Evolutionary conservation across 805 yeast species (phyloP).

Genomic region (Yamadazyma sp.): DNA sequence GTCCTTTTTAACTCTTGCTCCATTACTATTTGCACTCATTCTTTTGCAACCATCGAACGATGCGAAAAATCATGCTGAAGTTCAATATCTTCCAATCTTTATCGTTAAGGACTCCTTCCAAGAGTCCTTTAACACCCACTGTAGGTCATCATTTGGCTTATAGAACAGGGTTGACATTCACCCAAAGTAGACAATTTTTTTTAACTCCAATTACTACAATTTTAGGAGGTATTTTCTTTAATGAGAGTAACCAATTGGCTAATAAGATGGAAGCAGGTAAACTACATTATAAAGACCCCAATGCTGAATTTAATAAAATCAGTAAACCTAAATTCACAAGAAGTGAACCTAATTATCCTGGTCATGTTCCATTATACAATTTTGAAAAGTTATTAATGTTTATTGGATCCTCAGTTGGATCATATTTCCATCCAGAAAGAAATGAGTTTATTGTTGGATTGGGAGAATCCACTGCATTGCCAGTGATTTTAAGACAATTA

Average conservation of each 20-base stretch:
- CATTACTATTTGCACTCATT: too few species aligned
- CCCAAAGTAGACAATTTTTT: not conserved
- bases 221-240: constrained; percentile 25
- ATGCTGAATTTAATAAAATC: constrained; percentile 27
- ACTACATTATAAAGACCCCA: constrained; percentile 36
- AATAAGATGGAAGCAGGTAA: constrained; percentile 55
- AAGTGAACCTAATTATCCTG: constrained; percentile 54
- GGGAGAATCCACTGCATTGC: constrained; percentile 88
- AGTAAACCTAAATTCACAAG: constrained; percentile 33
- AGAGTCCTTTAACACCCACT: too few species aligned
- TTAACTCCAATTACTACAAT: constrained; percentile 1
- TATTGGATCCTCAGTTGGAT: constrained; percentile 71
- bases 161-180: too few species aligned
- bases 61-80: constrained; percentile 1
- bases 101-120: too few species aligned
- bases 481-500: constrained; percentile 58
- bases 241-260: constrained; percentile 52
- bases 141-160: too few species aligned
- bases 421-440: constrained; percentile 71
- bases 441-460: constrained; percentile 74
- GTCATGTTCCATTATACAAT: constrained; percentile 71
- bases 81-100: too few species aligned
- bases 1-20: too few species aligned
- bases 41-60: too few species aligned
- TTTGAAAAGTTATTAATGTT: constrained; percentile 65